A percentile compares a stretch with the other conserved stretches of the same genome.
Evolutionary conservation across 2,329 filamentous ascomycete species (phyloP).

Genomic region (Huntiella decipiens): DNA sequence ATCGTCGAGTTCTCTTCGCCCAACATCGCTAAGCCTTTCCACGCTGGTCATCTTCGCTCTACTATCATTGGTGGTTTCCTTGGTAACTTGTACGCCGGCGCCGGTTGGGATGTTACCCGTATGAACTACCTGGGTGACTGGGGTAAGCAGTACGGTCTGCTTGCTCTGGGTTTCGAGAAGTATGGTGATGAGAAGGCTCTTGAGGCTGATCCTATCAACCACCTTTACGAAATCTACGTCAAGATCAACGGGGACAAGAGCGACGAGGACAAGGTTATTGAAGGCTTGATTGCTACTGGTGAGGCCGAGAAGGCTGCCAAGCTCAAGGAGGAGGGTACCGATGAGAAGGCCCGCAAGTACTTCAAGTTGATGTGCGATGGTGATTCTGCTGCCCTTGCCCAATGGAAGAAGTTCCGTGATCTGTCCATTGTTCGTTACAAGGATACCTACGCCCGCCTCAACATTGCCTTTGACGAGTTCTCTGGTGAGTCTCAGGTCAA

Average conservation of each 20-base stretch:
- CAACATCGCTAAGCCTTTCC: constrained; percentile 74
- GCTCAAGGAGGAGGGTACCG: constrained; percentile 37
- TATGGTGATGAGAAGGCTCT: constrained; percentile 59
- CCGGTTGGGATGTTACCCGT: constrained; percentile 53
- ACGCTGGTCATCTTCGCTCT: constrained; percentile 57
- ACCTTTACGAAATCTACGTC: constrained; percentile 67
- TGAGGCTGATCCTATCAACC: constrained; percentile 56
- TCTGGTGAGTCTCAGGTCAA: constrained; percentile 58
- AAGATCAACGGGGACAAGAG: constrained; percentile 51
- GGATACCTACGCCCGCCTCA: constrained; percentile 48
- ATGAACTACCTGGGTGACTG: constrained; percentile 70
- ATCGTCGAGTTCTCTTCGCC: constrained; percentile 72
- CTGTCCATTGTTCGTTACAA: constrained; percentile 49
- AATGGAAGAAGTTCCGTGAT: constrained; percentile 48
- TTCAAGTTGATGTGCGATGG: constrained; percentile 56
- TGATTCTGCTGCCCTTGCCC: constrained; percentile 37
- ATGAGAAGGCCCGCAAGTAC: constrained; percentile 56
- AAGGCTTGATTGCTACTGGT: constrained; percentile 33
- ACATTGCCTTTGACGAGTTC: constrained; percentile 54
- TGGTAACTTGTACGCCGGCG: constrained; percentile 48
- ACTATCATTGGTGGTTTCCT: constrained; percentile 68
- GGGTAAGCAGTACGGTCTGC: constrained; percentile 58
- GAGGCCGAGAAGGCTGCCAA: constrained; percentile 14
- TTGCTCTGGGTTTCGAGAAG: constrained; percentile 56
- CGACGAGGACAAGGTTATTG: constrained; percentile 47